Evolutionary conservation across 2,329 filamentous ascomycete genomes (phyloP).

Genomic region (Trichoderma sp.): DNA sequence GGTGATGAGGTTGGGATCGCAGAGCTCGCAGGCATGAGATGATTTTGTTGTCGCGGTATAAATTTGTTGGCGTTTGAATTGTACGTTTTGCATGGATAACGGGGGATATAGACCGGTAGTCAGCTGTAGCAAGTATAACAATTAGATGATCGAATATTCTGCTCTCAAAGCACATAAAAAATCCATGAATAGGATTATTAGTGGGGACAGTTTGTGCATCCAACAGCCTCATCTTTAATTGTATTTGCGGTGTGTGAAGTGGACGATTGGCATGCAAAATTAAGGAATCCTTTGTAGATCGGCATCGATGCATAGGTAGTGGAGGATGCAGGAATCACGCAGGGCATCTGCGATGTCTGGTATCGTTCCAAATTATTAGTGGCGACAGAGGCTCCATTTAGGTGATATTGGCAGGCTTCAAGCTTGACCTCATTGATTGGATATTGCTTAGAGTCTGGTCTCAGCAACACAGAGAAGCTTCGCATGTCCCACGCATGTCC

Average conservation of each 20-base stretch:
- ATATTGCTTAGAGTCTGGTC: neutral
- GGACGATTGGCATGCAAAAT: neutral
- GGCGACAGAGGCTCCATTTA: too few species aligned
- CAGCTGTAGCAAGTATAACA: neutral
- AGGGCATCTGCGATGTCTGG: neutral
- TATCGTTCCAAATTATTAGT: neutral
- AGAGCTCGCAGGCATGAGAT: conserved; percentile 32
- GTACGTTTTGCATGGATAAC: neutral
- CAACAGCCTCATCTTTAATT: neutral
- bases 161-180: neutral
- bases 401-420: neutral
- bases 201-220: neutral
- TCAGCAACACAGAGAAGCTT: neutral
- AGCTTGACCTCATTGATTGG: neutral
- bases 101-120: neutral
- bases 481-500: too few species aligned
- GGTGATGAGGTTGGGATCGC: conserved; percentile 49
- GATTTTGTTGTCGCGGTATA: neutral
- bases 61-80: neutral
- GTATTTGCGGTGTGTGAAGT: neutral
- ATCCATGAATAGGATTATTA: neutral
- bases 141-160: neutral
- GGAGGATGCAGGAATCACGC: neutral
- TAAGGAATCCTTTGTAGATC: neutral
- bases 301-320: neutral